These are phyloP conservation scores for Fonsecaea monophora DNA, from an alignment of 2,329 filamentous ascomycete genomes.

Conservation along the genomic window DNA sequence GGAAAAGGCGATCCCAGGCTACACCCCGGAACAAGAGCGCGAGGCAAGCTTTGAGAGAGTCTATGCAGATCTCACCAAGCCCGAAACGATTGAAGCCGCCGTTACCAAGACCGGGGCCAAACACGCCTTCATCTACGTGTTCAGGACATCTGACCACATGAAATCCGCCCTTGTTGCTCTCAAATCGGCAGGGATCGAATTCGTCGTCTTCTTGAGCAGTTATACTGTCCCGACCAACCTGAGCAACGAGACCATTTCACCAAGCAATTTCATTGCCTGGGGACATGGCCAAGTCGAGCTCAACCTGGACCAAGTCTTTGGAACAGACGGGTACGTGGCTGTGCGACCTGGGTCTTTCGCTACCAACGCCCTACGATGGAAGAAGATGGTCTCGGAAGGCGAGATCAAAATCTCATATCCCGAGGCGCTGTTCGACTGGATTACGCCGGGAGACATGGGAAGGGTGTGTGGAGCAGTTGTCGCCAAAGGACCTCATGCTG, in stretches of 20 bases:
- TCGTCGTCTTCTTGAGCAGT: conserved; percentile 55
- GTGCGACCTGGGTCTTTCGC: conserved; percentile 55
- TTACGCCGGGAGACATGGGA: conserved; percentile 56
- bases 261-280: conserved; percentile 48
- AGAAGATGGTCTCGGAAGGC: conserved; percentile 34
- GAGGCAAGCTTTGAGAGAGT: conserved; percentile 47
- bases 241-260: conserved; percentile 39
- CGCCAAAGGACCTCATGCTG: conserved; percentile 42
- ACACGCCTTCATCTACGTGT: conserved; percentile 58
- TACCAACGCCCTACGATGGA: conserved; percentile 50
- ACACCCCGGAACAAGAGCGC: conserved; percentile 43
- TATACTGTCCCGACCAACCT: conserved; percentile 44
- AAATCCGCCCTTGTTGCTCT: conserved; percentile 51
- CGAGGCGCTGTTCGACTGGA: conserved; percentile 48
- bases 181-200: conserved; percentile 54
- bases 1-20: conserved; percentile 50
- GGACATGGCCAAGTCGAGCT: conserved; percentile 56
- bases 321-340: conserved; percentile 47
- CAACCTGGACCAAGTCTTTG: conserved; percentile 51
- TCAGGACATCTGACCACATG: conserved; percentile 50
- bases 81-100: conserved; percentile 50
- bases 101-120: conserved; percentile 54
- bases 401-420: conserved; percentile 46
- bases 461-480: conserved; percentile 51
- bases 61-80: conserved; percentile 55